A percentile compares a stretch with the other conserved stretches of the same genome.
Evolutionary conservation across 306 rosid species (phyloP).

Genomic region (Boehmeria nivea): DNA sequence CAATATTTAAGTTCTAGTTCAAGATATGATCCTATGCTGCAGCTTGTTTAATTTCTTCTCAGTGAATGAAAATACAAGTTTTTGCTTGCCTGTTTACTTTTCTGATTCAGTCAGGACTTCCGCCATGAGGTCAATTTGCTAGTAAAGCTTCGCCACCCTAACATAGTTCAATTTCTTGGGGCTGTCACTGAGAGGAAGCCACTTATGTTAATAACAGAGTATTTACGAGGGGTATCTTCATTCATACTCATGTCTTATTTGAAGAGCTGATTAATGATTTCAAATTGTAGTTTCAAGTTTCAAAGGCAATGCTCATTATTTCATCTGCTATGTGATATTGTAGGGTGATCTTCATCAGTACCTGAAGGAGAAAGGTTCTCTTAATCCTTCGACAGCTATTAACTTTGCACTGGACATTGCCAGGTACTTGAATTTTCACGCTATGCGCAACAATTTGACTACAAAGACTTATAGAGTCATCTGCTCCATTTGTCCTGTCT

Average conservation of each 20-base stretch:
- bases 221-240: constrained; percentile 79
- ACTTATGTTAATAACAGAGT: constrained; percentile 90
- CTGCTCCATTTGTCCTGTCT: too few species aligned
- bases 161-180: constrained; percentile 98
- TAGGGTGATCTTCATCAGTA: constrained; percentile 94
- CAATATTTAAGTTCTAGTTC: neutral
- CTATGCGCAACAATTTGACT: neutral
- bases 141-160: constrained; percentile 99
- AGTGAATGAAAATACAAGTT: neutral
- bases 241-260: constrained; percentile 15
- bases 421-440: constrained; percentile 42
- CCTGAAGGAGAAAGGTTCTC: constrained; percentile 81
- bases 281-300: constrained; percentile 7
- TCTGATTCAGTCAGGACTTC: constrained; percentile 77
- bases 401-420: constrained; percentile 86
- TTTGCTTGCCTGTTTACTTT: constrained; percentile 1
- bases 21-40: neutral
- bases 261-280: constrained; percentile 11
- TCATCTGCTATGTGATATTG: constrained; percentile 20
- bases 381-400: constrained; percentile 62
- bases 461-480: neutral
- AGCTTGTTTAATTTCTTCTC: neutral
- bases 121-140: constrained; percentile 92
- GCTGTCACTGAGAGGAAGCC: constrained; percentile 98
- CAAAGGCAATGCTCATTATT: constrained; percentile 19